Percentiles rank a stretch among this genome's conserved stretches.
Conservation (phyloP, 177 flowering plant species). For the Tripterygium wilfordii region DNA sequence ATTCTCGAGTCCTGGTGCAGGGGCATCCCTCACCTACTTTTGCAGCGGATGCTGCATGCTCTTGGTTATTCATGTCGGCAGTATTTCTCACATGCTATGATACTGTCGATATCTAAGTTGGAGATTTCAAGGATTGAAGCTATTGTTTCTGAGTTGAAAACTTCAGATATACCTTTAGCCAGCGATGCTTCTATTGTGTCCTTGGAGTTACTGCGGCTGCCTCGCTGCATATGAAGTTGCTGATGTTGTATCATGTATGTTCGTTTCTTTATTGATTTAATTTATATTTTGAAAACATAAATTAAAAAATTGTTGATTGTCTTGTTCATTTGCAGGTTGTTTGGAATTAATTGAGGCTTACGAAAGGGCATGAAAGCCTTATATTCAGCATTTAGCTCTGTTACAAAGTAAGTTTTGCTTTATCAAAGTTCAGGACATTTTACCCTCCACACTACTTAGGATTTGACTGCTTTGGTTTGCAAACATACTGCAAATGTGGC, state of each 20-base stretch:
- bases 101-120: constrained; percentile 51
- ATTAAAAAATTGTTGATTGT: too few species aligned
- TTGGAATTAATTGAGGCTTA: too few species aligned
- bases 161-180: constrained; percentile 42
- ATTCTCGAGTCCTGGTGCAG: constrained; percentile 51
- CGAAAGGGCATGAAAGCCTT: too few species aligned
- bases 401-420: too few species aligned
- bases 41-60: constrained; percentile 66
- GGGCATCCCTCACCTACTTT: constrained; percentile 29
- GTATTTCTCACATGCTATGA: constrained; percentile 73
- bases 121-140: constrained; percentile 66
- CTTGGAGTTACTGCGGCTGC: constrained; percentile 77
- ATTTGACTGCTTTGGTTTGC: too few species aligned
- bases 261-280: too few species aligned
- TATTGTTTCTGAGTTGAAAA: constrained; percentile 47
- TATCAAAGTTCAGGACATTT: too few species aligned
- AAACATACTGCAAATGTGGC: too few species aligned
- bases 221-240: constrained; percentile 51
- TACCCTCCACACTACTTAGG: too few species aligned
- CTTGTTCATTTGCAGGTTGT: too few species aligned
- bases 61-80: constrained; percentile 76
- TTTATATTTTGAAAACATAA: too few species aligned
- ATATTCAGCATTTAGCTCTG: too few species aligned
- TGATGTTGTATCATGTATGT: constrained; percentile 4
- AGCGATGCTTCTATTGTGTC: constrained; percentile 51